These are phyloP conservation scores for Protomyces arabidopsidicola DNA, from an alignment of 1,139 yeast species.

Conservation along the genomic window DNA sequence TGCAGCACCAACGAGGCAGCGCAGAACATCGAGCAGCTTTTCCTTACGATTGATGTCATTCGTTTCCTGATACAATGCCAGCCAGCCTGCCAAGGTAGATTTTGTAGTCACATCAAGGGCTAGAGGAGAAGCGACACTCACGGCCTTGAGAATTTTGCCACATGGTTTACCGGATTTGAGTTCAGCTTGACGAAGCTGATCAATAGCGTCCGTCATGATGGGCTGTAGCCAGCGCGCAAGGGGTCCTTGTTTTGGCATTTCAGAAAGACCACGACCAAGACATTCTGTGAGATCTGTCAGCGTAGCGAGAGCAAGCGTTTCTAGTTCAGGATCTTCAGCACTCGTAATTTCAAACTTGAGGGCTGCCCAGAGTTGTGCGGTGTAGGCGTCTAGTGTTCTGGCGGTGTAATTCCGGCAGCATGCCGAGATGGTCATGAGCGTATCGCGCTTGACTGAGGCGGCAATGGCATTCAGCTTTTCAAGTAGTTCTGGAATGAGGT, in stretches of 20 bases:
- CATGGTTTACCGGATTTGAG: constrained; percentile 59
- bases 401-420: constrained; percentile 55
- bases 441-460: constrained; percentile 69
- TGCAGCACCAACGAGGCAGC: constrained; percentile 47
- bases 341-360: constrained; percentile 82
- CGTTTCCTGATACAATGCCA: constrained; percentile 37
- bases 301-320: constrained; percentile 48
- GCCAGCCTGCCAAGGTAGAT: constrained; percentile 42
- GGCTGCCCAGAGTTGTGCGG: constrained; percentile 81
- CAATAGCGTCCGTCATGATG: constrained; percentile 54
- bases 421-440: constrained; percentile 54
- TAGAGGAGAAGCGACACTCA: constrained; percentile 47
- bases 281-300: constrained; percentile 44
- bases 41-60: constrained; percentile 56
- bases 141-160: constrained; percentile 53
- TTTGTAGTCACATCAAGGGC: constrained; percentile 50
- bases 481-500: constrained; percentile 67
- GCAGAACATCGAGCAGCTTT: constrained; percentile 51
- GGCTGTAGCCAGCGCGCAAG: constrained; percentile 36
- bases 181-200: constrained; percentile 49
- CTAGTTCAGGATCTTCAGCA: constrained; percentile 46
- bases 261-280: constrained; percentile 42
- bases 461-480: constrained; percentile 85
- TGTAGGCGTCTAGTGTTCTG: constrained; percentile 49
- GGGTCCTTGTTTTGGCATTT: constrained; percentile 34